These are phyloP conservation scores for Meira nashicola DNA, from an alignment of 1,284 basidiomycete species.

Conservation along the genomic window DNA sequence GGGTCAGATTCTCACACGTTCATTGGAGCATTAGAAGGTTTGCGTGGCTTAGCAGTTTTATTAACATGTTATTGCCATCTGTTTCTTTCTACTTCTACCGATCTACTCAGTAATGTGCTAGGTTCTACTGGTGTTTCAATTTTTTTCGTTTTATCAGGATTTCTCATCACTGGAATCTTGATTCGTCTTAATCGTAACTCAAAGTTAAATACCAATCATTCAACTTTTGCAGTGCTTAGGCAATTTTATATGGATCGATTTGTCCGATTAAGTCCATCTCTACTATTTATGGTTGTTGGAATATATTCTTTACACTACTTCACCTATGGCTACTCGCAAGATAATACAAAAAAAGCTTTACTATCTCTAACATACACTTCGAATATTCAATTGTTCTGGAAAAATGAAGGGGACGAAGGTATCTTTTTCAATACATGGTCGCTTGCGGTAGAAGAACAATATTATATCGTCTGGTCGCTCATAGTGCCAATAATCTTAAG, in stretches of 20 bases:
- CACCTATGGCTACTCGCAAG: not conserved
- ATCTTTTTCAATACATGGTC: not conserved
- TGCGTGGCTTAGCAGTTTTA: not conserved
- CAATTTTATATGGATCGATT: not conserved
- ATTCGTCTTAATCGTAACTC: not conserved
- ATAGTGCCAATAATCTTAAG: not conserved
- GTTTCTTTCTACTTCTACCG: no score
- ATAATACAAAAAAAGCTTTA: not conserved
- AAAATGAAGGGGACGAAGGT: not conserved
- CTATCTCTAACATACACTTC: not conserved
- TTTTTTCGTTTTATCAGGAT: constrained; percentile 1
- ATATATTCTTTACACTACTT: not conserved
- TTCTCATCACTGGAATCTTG: constrained; percentile 1
- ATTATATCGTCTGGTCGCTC: constrained; percentile 1
- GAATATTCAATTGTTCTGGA: not conserved
- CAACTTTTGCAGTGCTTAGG: not conserved
- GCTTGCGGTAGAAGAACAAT: not conserved
- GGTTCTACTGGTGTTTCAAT: not conserved
- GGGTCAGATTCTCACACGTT: not conserved
- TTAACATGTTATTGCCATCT: no score
- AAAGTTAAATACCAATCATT: no score
- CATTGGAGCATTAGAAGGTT: not conserved
- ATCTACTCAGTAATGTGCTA: not conserved
- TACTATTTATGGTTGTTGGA: not conserved
- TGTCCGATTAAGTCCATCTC: not conserved